A percentile compares a stretch with the other conserved stretches of the same genome.
Evolutionary conservation across 2,329 filamentous ascomycete species (phyloP).

Genomic region (Aspergillus sp.): DNA sequence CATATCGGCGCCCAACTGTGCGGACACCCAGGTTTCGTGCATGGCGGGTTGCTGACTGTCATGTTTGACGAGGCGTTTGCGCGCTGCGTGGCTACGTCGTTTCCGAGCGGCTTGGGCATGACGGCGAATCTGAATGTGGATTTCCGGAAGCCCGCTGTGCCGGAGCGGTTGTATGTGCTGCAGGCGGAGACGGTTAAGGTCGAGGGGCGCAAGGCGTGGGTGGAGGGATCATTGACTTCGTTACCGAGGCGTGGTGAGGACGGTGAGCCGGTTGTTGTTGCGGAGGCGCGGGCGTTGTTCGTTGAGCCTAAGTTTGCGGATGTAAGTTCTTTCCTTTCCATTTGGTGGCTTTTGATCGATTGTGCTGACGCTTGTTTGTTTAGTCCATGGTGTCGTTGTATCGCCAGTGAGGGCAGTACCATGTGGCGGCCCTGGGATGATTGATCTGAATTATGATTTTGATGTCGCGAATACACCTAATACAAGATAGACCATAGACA

Average conservation of each 20-base stretch:
- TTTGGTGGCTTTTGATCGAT: not conserved
- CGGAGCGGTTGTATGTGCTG: conserved; percentile 32
- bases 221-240: conserved; percentile 29
- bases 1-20: conserved; percentile 32
- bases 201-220: conserved; percentile 38
- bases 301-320: conserved; percentile 37
- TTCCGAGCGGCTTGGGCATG: conserved; percentile 33
- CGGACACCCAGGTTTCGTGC: conserved; percentile 35
- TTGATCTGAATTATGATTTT: not conserved
- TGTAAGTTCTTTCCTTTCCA: conserved; percentile 20
- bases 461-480: not conserved
- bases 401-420: conserved; percentile 2
- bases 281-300: conserved; percentile 38
- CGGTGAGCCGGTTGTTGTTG: conserved; percentile 27
- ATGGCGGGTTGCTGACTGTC: conserved; percentile 32
- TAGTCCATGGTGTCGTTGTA: conserved; percentile 35
- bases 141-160: conserved; percentile 32
- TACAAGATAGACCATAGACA: conserved; percentile 2
- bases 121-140: conserved; percentile 37
- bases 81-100: conserved; percentile 30
- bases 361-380: not conserved
- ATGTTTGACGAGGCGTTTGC: conserved; percentile 39
- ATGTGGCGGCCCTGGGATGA: conserved; percentile 6
- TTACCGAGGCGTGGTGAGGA: conserved; percentile 15
- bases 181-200: conserved; percentile 30